These are phyloP conservation scores for Kappamyces sp. DNA, from an alignment of 192 early-diverging fungal species.

Conservation along the genomic window DNA sequence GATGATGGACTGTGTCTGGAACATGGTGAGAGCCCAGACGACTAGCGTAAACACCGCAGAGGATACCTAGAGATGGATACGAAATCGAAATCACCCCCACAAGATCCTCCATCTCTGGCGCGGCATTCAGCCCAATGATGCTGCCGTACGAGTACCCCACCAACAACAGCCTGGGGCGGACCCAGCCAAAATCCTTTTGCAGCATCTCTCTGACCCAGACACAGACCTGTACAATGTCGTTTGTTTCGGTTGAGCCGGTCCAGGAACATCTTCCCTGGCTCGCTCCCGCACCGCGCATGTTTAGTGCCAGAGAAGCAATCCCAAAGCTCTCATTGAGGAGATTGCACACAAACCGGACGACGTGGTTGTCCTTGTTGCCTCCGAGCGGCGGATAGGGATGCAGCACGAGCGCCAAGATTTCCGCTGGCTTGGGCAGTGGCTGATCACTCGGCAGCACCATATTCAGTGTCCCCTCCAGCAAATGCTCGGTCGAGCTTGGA, in stretches of 20 bases:
- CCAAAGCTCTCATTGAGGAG: conserved; percentile 15
- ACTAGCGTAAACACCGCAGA: conserved; percentile 4
- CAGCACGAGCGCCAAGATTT: conserved; percentile 21
- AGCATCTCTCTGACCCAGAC: conserved; percentile 8
- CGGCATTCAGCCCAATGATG: conserved; percentile 14
- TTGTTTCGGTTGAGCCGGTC: conserved; percentile 17
- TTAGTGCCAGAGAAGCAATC: conserved; percentile 20
- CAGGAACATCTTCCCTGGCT: conserved; percentile 22
- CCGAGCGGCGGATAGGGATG: conserved; percentile 35
- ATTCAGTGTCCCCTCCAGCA: not conserved
- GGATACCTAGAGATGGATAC: conserved; percentile 23
- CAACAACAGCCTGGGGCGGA: not conserved
- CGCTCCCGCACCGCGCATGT: conserved; percentile 26
- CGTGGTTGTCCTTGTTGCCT: conserved; percentile 33
- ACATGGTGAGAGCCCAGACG: conserved; percentile 29
- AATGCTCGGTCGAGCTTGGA: not conserved
- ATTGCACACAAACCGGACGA: conserved; percentile 24
- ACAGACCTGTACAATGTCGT: conserved; percentile 24
- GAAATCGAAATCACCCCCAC: conserved; percentile 22
- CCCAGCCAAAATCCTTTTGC: not conserved
- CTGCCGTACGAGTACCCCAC: conserved; percentile 31
- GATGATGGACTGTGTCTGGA: conserved; percentile 3
- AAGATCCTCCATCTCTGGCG: conserved; percentile 15
- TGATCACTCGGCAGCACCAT: not conserved
- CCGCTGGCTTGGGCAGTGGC: not conserved